Evolutionary conservation across 2,329 filamentous ascomycete species (phyloP).

Genomic region (Diaporthe australafricana): DNA sequence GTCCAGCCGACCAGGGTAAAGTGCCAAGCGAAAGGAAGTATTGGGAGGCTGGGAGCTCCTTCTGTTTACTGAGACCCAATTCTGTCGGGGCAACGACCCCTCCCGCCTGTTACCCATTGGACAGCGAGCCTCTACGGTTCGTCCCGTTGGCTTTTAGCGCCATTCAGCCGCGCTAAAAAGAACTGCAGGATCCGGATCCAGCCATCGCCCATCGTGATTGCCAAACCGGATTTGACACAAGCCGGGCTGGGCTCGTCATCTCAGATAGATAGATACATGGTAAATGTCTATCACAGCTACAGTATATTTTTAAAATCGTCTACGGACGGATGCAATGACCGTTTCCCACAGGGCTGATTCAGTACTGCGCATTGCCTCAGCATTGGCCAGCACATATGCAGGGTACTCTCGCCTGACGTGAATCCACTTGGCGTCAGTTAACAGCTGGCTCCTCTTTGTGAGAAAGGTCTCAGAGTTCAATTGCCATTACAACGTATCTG

Average conservation of each 20-base stretch:
- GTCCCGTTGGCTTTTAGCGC: constrained; percentile 22
- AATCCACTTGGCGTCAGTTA: not conserved
- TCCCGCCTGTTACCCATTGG: not conserved
- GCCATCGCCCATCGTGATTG: constrained; percentile 10
- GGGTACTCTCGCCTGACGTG: not conserved
- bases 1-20: constrained; percentile 1
- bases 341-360: not conserved
- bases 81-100: constrained; percentile 21
- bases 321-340: not conserved
- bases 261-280: not conserved
- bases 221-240: constrained; percentile 8
- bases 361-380: not conserved
- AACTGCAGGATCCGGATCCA: constrained; percentile 27
- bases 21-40: constrained; percentile 26
- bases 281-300: not conserved
- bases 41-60: constrained; percentile 26
- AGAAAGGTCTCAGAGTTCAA: not conserved
- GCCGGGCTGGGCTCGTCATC: constrained; percentile 9
- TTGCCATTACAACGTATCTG: not conserved
- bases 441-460: not conserved
- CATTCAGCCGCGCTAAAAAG: constrained; percentile 22
- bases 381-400: not conserved
- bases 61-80: constrained; percentile 23
- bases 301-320: not conserved
- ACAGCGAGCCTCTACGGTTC: constrained; percentile 6